Conservation (phyloP, 352 stramenopile genomes). For the Globisporangium mamillatum region DNA sequence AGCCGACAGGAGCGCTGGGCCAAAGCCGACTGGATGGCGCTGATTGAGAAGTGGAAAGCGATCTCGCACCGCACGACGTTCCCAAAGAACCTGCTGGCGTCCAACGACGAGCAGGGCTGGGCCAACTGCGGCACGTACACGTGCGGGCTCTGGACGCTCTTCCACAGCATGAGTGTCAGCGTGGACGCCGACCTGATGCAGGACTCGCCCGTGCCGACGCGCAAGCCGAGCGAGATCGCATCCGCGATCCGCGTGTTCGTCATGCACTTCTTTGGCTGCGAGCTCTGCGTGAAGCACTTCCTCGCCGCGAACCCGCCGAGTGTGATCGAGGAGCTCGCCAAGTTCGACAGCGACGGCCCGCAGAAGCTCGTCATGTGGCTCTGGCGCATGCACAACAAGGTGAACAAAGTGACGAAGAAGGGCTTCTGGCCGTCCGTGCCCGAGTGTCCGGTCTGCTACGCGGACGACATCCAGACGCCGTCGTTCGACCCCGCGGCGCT, state of each 20-base stretch:
- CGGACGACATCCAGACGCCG: slow-evolving; percentile 38
- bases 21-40: slow-evolving; percentile 48
- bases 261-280: slow-evolving; percentile 81
- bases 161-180: slow-evolving; percentile 69
- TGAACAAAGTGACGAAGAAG: slow-evolving; percentile 78
- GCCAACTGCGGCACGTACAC: slow-evolving; percentile 73
- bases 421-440: slow-evolving; percentile 55
- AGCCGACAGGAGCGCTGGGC: slow-evolving; percentile 46
- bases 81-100: slow-evolving; percentile 57
- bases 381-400: slow-evolving; percentile 82
- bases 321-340: slow-evolving; percentile 43
- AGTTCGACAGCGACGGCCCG: slow-evolving; percentile 33
- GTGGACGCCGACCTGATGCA: slow-evolving; percentile 22
- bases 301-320: slow-evolving; percentile 55
- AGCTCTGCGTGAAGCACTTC: slow-evolving; percentile 76
- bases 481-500: slow-evolving; percentile 48
- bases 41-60: slow-evolving; percentile 67
- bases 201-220: slow-evolving; percentile 24
- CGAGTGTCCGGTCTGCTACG: slow-evolving; percentile 59
- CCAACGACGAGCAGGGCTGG: slow-evolving; percentile 47
- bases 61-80: slow-evolving; percentile 43
- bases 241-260: slow-evolving; percentile 67
- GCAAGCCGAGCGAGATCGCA: slow-evolving; percentile 58
- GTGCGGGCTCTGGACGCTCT: slow-evolving; percentile 79
- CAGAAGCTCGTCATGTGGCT: slow-evolving; percentile 65